Evolutionary conservation across 306 rosid genomes (phyloP).

Genomic region (Glycine latifolia): DNA sequence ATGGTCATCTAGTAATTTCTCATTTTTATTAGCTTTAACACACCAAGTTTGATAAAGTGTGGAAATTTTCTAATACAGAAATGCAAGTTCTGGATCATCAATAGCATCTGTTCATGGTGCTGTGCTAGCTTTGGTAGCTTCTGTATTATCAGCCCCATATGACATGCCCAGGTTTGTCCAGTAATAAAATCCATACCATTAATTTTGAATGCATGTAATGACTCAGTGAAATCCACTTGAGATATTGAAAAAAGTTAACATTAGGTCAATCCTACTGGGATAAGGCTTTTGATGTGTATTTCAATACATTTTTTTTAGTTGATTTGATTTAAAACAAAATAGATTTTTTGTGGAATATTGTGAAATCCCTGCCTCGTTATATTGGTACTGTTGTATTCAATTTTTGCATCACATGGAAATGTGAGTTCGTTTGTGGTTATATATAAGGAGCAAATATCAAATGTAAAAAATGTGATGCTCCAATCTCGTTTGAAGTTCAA

Average conservation of each 20-base stretch:
- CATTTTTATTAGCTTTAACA: slow-evolving; percentile 6
- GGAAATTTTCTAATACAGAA: slow-evolving; percentile 64
- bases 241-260: slow-evolving; percentile 2
- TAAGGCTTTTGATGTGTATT: not conserved
- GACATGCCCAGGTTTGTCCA: slow-evolving; percentile 90
- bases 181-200: slow-evolving; percentile 38
- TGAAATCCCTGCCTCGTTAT: slow-evolving; percentile 29
- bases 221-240: slow-evolving; percentile 5
- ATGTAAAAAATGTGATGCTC: not conserved
- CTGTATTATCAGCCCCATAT: slow-evolving; percentile 91
- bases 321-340: not conserved
- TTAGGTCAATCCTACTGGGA: not conserved
- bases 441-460: slow-evolving; percentile 23
- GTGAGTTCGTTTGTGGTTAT: slow-evolving; percentile 17
- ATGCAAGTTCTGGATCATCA: slow-evolving; percentile 67
- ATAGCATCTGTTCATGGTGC: slow-evolving; percentile 89
- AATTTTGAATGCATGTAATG: slow-evolving; percentile 18
- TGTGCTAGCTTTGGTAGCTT: slow-evolving; percentile 93
- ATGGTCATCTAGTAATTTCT: slow-evolving; percentile 10
- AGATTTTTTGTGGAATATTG: not conserved
- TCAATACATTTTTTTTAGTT: not conserved
- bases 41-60: slow-evolving; percentile 22
- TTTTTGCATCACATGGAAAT: slow-evolving; percentile 35
- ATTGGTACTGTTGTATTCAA: slow-evolving; percentile 28
- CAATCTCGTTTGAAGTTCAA: slow-evolving; percentile 3